A percentile compares a stretch with the other conserved stretches of the same genome.
phyloP scores from a whole-genome alignment of 805 yeast genomes.

The Candida ascalaphidarum region DNA sequence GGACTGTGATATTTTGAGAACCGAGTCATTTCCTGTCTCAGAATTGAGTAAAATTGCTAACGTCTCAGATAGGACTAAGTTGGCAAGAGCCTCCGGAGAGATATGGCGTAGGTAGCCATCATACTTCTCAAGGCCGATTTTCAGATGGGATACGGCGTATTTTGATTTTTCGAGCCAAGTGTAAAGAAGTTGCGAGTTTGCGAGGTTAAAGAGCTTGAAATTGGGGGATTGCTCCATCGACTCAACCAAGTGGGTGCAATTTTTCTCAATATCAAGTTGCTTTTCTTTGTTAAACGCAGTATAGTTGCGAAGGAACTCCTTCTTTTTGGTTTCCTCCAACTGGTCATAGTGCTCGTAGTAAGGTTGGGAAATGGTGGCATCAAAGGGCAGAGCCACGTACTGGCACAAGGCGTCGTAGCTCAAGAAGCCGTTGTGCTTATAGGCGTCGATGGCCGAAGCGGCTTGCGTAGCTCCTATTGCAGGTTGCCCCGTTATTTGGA shows the following conservation, averaged over 20 bases:
- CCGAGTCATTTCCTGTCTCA: no score
- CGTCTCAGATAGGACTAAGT: no score
- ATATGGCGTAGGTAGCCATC: no score
- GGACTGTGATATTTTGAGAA: no score
- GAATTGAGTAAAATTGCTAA: no score
- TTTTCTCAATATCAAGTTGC: constrained; percentile 21
- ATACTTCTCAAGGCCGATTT: no score
- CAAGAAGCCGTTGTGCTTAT: constrained; percentile 10
- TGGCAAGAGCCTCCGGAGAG: no score
- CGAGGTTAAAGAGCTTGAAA: no score
- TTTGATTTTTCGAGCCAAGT: no score
- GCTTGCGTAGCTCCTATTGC: not conserved
- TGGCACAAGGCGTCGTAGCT: constrained; percentile 12
- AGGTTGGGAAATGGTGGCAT: constrained; percentile 1
- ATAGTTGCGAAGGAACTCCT: constrained; percentile 16
- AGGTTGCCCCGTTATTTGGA: not conserved
- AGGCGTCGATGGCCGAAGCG: constrained; percentile 3
- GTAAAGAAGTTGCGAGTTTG: no score
- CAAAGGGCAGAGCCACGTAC: constrained; percentile 10
- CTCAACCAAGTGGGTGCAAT: constrained; percentile 5
- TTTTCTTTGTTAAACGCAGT: constrained; percentile 12
- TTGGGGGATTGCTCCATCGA: no score
- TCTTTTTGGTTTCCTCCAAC: constrained; percentile 5
- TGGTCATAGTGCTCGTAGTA: constrained; percentile 14
- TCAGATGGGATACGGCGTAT: no score